phyloP scores from a whole-genome alignment of 495 filamentous ascomycete genomes.

The Echria macrotheca region DNA sequence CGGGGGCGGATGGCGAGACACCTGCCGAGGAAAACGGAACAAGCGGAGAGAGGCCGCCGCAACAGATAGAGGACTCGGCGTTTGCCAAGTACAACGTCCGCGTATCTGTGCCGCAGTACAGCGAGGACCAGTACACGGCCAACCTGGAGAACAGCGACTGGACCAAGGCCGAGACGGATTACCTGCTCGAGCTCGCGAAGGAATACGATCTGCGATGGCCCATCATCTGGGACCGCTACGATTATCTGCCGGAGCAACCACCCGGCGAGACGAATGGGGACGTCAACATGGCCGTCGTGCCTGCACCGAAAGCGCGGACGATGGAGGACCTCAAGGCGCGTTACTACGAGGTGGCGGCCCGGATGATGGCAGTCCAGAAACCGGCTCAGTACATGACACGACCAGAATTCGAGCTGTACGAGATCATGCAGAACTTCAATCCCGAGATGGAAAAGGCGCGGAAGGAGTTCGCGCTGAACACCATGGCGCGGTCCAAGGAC shows the following conservation, averaged over 20 bases:
- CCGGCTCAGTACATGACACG: constrained; percentile 80
- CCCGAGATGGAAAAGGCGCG: constrained; percentile 66
- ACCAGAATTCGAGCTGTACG: constrained; percentile 71
- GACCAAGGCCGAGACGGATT: constrained; percentile 90
- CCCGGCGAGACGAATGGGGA: constrained; percentile 27
- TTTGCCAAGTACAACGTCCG: constrained; percentile 82
- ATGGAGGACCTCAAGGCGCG: constrained; percentile 90
- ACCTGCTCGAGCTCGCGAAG: constrained; percentile 65
- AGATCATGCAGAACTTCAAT: constrained; percentile 81
- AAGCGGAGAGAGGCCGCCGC: constrained; percentile 17
- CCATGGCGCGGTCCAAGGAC: constrained; percentile 73
- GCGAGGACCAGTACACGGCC: constrained; percentile 76
- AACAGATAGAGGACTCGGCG: constrained; percentile 43
- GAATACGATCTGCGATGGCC: constrained; percentile 85
- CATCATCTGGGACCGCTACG: constrained; percentile 89
- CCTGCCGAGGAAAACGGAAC: constrained; percentile 8
- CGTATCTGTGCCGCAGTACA: constrained; percentile 68
- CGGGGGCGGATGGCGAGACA: constrained; percentile 14
- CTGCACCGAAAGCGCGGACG: constrained; percentile 47
- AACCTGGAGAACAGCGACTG: constrained; percentile 70
- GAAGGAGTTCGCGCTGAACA: constrained; percentile 75
- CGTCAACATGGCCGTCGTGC: constrained; percentile 42
- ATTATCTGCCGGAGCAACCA: constrained; percentile 52
- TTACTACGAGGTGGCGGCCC: constrained; percentile 81
- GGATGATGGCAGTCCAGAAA: constrained; percentile 77